phyloP scores from a whole-genome alignment of 768 basidiomycete genomes.

The Podaxis sp. region DNA sequence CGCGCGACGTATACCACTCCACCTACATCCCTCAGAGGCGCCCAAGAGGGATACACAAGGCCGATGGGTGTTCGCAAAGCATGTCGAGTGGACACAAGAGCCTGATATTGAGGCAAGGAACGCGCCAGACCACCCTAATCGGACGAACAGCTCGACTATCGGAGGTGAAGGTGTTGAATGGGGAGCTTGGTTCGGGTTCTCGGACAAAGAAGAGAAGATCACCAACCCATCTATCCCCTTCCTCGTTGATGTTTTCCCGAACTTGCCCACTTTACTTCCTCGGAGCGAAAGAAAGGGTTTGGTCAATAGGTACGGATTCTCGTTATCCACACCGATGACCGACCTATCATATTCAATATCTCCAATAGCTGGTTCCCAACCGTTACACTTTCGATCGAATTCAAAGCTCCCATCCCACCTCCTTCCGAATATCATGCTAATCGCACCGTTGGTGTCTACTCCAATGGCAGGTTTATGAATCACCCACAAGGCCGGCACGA shows the following conservation, averaged over 20 bases:
- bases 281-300: slow-evolving; percentile 39
- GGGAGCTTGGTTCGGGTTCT: slow-evolving; percentile 57
- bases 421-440: slow-evolving; percentile 37
- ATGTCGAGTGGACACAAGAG: slow-evolving; percentile 40
- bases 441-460: slow-evolving; percentile 59
- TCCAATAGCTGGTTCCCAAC: slow-evolving; percentile 60
- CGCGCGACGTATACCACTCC: slow-evolving; percentile 56
- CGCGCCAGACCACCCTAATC: slow-evolving; percentile 29
- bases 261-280: slow-evolving; percentile 47
- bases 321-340: not conserved
- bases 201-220: slow-evolving; percentile 39
- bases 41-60: slow-evolving; percentile 18
- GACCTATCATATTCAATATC: not conserved
- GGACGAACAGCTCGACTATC: slow-evolving; percentile 36
- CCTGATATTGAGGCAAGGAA: slow-evolving; percentile 38
- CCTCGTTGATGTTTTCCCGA: slow-evolving; percentile 53
- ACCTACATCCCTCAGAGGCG: slow-evolving; percentile 48
- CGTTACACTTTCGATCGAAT: slow-evolving; percentile 57
- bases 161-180: slow-evolving; percentile 57
- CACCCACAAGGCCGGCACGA: slow-evolving; percentile 59
- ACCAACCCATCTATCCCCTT: slow-evolving; percentile 50
- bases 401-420: slow-evolving; percentile 56
- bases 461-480: slow-evolving; percentile 48
- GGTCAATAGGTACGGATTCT: slow-evolving; percentile 26
- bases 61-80: slow-evolving; percentile 34